Percentiles rank a stretch among this genome's conserved stretches.
These are phyloP conservation scores for Chloranthus sessilifolius DNA, from an alignment of 164 flowering plant genomes.

Conservation along the genomic window DNA sequence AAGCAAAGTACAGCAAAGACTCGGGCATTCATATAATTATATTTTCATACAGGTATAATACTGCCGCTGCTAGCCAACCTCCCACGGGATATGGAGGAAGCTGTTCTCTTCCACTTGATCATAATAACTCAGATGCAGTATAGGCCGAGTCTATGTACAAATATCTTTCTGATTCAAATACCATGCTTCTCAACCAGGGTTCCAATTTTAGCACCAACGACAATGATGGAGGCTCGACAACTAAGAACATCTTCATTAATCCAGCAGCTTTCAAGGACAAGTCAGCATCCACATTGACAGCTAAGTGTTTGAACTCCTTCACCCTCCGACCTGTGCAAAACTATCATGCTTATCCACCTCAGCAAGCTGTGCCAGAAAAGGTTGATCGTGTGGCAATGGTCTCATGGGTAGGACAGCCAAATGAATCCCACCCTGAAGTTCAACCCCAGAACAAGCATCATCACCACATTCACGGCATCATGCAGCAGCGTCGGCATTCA, in stretches of 20 bases:
- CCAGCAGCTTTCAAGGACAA: no score
- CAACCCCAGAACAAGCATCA: constrained; percentile 49
- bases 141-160: constrained; percentile 39
- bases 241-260: constrained; percentile 29
- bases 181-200: constrained; percentile 33
- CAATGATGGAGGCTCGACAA: constrained; percentile 46
- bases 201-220: constrained; percentile 53
- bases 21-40: no score
- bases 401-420: constrained; percentile 20
- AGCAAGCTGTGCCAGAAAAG: constrained; percentile 25
- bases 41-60: constrained; percentile 51
- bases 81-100: constrained; percentile 52
- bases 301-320: constrained; percentile 33
- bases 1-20: background rate
- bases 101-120: constrained; percentile 50
- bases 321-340: constrained; percentile 41
- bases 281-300: constrained; percentile 29
- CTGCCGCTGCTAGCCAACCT: constrained; percentile 42
- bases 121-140: constrained; percentile 45
- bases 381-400: constrained; percentile 23
- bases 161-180: constrained; percentile 28
- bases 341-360: constrained; percentile 18
- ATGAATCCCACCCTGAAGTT: constrained; percentile 31
- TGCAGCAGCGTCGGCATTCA: constrained; percentile 21
- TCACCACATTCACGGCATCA: constrained; percentile 38